These are phyloP conservation scores for Secale cereale DNA, from an alignment of 176 grass and related monocot genomes.

Conservation along the genomic window DNA sequence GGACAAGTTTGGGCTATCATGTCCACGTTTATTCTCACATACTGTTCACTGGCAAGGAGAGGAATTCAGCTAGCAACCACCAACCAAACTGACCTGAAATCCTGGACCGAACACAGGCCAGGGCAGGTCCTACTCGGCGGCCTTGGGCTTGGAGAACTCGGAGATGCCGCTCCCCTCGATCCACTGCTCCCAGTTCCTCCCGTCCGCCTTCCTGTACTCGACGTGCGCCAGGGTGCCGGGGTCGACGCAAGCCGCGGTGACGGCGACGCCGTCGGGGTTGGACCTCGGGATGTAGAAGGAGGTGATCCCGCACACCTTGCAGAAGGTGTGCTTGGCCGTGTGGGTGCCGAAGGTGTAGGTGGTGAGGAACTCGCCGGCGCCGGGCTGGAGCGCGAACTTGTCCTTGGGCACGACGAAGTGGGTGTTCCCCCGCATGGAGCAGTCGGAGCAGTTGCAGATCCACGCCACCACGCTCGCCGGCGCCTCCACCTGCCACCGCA, in stretches of 20 bases:
- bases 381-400: constrained; percentile 49
- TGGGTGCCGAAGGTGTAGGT: constrained; percentile 87
- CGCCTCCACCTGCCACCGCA: constrained; percentile 67
- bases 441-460: constrained; percentile 71
- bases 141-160: constrained; percentile 33
- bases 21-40: not conserved
- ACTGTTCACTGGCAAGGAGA: not conserved
- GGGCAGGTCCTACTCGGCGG: not conserved
- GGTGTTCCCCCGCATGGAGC: constrained; percentile 64
- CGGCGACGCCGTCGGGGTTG: constrained; percentile 68
- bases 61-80: not conserved
- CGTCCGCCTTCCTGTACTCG: constrained; percentile 53
- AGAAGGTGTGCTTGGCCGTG: constrained; percentile 79
- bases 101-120: not conserved
- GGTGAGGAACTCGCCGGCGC: constrained; percentile 53
- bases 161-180: constrained; percentile 35
- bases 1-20: too few species aligned
- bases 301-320: constrained; percentile 77
- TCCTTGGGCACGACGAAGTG: constrained; percentile 61
- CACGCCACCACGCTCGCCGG: constrained; percentile 61
- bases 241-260: constrained; percentile 67
- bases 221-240: constrained; percentile 63
- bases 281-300: constrained; percentile 82
- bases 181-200: constrained; percentile 65
- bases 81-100: not conserved